phyloP scores from a whole-genome alignment of 495 filamentous ascomycete genomes.

The Daldinia caldariorum region DNA sequence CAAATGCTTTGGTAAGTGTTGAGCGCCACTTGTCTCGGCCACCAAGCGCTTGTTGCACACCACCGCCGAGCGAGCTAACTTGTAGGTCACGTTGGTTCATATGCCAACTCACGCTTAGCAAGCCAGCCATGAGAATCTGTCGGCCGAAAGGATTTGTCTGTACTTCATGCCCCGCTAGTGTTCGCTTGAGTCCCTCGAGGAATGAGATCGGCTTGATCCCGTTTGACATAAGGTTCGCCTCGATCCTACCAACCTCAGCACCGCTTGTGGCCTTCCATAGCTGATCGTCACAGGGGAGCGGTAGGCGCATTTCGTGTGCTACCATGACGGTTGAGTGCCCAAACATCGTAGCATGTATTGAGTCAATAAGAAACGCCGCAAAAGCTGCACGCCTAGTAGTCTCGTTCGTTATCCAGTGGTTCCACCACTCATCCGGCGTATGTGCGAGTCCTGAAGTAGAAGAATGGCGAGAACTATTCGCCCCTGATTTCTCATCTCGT shows the following conservation, averaged over 20 bases:
- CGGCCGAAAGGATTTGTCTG: constrained; percentile 94
- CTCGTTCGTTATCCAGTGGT: constrained; percentile 95
- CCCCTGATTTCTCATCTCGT: constrained; percentile 66
- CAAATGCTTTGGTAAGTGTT: constrained; percentile 86
- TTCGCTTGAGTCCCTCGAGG: constrained; percentile 89
- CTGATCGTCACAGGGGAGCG: constrained; percentile 92
- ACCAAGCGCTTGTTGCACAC: constrained; percentile 78
- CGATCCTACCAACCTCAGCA: constrained; percentile 86
- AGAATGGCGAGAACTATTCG: constrained; percentile 67
- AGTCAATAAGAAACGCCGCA: constrained; percentile 94
- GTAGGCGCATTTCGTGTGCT: constrained; percentile 91
- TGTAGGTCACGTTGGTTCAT: constrained; percentile 97
- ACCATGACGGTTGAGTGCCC: constrained; percentile 98
- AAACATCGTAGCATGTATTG: constrained; percentile 97
- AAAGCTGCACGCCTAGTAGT: constrained; percentile 90
- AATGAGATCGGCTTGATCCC: constrained; percentile 90
- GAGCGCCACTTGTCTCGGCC: constrained; percentile 93
- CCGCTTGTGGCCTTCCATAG: constrained; percentile 93
- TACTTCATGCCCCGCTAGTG: constrained; percentile 85
- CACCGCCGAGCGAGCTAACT: constrained; percentile 83
- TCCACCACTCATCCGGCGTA: constrained; percentile 91
- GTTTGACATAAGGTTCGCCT: constrained; percentile 81
- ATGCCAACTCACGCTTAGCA: constrained; percentile 95
- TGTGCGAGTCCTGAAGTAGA: constrained; percentile 66
- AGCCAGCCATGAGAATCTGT: constrained; percentile 93